Conservation (phyloP, 1,284 basidiomycete species). For the Stygiomarasmius scandens region DNA sequence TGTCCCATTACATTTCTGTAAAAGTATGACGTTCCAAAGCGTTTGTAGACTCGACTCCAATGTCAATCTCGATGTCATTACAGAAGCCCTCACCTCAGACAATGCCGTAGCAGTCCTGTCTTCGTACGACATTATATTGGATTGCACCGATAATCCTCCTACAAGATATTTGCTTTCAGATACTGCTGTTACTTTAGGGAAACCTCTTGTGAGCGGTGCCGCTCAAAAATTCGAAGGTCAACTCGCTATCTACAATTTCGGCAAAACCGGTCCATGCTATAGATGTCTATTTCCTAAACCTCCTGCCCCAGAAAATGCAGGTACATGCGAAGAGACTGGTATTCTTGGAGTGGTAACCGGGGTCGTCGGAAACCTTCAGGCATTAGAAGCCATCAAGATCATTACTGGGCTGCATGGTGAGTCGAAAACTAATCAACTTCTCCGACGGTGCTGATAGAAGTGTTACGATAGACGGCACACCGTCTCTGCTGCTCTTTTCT, state of each 20-base stretch:
- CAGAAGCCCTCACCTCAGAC: conserved; percentile 53
- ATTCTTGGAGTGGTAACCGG: conserved; percentile 92
- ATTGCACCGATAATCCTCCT: conserved; percentile 94
- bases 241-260: conserved; percentile 79
- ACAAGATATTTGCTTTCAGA: conserved; percentile 97
- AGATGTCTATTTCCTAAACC: conserved; percentile 90
- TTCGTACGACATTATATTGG: conserved; percentile 80
- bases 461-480: conserved; percentile 49
- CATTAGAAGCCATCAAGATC: conserved; percentile 86
- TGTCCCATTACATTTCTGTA: conserved; percentile 19
- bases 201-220: conserved; percentile 90
- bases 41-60: conserved; percentile 70
- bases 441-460: conserved; percentile 8
- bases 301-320: conserved; percentile 62
- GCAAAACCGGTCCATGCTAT: conserved; percentile 83
- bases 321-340: conserved; percentile 89
- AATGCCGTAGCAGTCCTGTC: conserved; percentile 68
- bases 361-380: conserved; percentile 90
- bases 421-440: conserved; percentile 24
- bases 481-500: conserved; percentile 73
- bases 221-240: conserved; percentile 94
- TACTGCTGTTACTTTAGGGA: conserved; percentile 71
- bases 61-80: conserved; percentile 56
- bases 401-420: conserved; percentile 73
- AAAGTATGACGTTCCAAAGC: background rate